These are phyloP conservation scores for Aureobasidium musti DNA, from an alignment of 2,329 filamentous ascomycete genomes.

Conservation along the genomic window DNA sequence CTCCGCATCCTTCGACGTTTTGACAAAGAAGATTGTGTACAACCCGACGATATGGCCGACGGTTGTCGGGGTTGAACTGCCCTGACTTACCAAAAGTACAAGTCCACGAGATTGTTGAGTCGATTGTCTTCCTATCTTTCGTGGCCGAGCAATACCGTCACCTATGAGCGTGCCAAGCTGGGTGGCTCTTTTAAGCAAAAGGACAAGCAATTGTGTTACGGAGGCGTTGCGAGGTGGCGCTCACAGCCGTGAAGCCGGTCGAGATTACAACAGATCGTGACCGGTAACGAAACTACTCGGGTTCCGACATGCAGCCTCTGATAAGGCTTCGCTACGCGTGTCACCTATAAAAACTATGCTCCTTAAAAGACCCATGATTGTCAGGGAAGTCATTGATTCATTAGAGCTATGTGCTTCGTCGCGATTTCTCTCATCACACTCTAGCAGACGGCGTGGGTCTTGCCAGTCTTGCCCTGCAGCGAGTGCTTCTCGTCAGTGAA, in stretches of 20 bases:
- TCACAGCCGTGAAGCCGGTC: neutral
- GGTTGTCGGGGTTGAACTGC: neutral
- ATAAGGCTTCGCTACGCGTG: no score
- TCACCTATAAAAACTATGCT: no score
- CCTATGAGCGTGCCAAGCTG: slow-evolving; percentile 22
- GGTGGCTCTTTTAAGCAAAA: slow-evolving; percentile 12
- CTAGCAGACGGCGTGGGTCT: slow-evolving; percentile 85
- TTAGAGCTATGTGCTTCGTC: slow-evolving; percentile 2
- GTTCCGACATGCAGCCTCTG: neutral
- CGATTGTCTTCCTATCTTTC: neutral
- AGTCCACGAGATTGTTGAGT: slow-evolving; percentile 7
- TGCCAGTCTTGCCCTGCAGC: slow-evolving; percentile 84
- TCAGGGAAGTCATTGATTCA: slow-evolving; percentile 5
- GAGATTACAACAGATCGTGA: neutral
- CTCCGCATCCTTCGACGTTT: slow-evolving; percentile 15
- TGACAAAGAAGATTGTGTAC: slow-evolving; percentile 29
- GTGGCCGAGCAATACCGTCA: neutral
- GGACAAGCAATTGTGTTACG: slow-evolving; percentile 13
- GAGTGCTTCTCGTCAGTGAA: slow-evolving; percentile 79
- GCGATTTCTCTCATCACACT: neutral
- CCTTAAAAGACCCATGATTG: neutral
- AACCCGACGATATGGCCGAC: neutral
- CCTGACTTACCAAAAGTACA: slow-evolving; percentile 3
- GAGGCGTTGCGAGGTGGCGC: slow-evolving; percentile 16
- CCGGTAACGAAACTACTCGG: neutral